These are phyloP conservation scores for Volvariella surrecta DNA, from an alignment of 1,284 basidiomycete genomes.

Conservation along the genomic window DNA sequence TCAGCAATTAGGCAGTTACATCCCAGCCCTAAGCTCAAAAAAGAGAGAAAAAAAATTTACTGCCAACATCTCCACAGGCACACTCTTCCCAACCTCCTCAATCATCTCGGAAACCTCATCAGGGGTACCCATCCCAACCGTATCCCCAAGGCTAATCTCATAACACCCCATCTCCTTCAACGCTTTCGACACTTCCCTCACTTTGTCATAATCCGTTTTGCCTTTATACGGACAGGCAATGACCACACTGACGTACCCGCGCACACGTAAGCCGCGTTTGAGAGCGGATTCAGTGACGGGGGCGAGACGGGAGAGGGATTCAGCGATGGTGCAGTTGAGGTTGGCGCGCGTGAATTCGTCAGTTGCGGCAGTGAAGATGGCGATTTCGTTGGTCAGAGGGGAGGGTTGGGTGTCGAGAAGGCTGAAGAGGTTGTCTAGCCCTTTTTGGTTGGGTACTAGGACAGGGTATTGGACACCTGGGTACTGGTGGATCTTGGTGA, in stretches of 20 bases:
- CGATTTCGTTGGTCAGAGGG: slow-evolving; percentile 70
- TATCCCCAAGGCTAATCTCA: slow-evolving; percentile 89
- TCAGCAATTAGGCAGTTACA: no score
- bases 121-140: slow-evolving; percentile 83
- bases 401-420: slow-evolving; percentile 33
- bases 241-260: slow-evolving; percentile 84
- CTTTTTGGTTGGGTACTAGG: slow-evolving; percentile 80
- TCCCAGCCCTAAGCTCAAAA: not conserved
- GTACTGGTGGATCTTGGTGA: slow-evolving; percentile 45
- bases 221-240: slow-evolving; percentile 87
- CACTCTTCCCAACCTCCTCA: slow-evolving; percentile 54
- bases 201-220: slow-evolving; percentile 55
- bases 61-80: slow-evolving; percentile 61
- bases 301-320: slow-evolving; percentile 62
- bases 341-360: slow-evolving; percentile 85
- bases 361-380: slow-evolving; percentile 86
- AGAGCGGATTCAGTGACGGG: slow-evolving; percentile 57
- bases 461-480: slow-evolving; percentile 69
- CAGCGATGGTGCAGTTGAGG: slow-evolving; percentile 67
- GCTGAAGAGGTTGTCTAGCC: slow-evolving; percentile 59
- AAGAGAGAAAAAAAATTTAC: slow-evolving; percentile 32
- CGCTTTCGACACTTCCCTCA: slow-evolving; percentile 64
- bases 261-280: slow-evolving; percentile 60
- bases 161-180: slow-evolving; percentile 90
- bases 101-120: slow-evolving; percentile 59